Conservation (phyloP, 78 protist species). For the Dictyostelium capitatum region DNA sequence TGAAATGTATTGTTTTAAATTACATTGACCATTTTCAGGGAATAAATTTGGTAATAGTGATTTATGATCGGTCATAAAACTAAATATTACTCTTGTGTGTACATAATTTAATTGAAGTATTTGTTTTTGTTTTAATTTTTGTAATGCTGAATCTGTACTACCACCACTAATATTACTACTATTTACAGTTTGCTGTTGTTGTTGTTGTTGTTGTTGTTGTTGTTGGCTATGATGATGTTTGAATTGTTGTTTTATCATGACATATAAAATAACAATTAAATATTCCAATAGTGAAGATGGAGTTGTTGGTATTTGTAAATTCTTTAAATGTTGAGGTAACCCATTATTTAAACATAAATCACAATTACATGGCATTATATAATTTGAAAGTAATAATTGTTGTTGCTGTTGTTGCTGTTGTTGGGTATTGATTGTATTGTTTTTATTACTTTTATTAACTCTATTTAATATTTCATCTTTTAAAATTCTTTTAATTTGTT, state of each 20-base stretch:
- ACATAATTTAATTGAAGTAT: not conserved
- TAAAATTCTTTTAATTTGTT: slow-evolving; percentile 9
- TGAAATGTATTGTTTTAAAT: slow-evolving; percentile 1
- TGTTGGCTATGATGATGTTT: not conserved
- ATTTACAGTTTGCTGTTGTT: not conserved
- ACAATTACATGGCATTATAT: slow-evolving; percentile 14
- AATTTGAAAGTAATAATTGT: not conserved
- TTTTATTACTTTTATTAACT: not conserved
- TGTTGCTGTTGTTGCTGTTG: not conserved
- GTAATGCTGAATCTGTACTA: not conserved
- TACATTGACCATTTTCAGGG: slow-evolving; percentile 14
- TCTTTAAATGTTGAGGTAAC: slow-evolving; percentile 4
- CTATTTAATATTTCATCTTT: not conserved
- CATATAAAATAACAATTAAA: not conserved
- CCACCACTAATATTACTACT: not conserved
- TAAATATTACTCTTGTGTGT: slow-evolving; percentile 11
- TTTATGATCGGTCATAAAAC: slow-evolving; percentile 22
- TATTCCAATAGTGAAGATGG: not conserved
- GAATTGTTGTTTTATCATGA: slow-evolving; percentile 4
- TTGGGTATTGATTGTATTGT: not conserved
- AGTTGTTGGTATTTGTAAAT: not conserved
- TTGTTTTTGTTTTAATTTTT: slow-evolving; percentile 8
- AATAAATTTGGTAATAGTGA: slow-evolving; percentile 17
- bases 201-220: not conserved
- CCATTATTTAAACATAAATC: slow-evolving; percentile 3